These are phyloP conservation scores for Citrullus colocynthis DNA, from an alignment of 306 rosid species.

Conservation along the genomic window DNA sequence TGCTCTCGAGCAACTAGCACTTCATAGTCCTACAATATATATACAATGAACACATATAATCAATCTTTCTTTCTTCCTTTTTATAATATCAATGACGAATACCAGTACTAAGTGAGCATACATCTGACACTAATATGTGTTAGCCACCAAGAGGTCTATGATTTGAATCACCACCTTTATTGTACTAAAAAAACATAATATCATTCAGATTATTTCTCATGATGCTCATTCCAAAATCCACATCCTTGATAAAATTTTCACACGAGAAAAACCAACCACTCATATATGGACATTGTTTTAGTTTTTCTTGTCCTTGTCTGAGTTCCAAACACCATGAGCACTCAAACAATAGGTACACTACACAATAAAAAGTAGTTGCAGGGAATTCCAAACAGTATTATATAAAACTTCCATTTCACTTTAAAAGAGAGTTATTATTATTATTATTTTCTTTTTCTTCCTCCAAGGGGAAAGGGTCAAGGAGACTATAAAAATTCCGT, in stretches of 20 bases:
- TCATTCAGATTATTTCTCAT: too few species aligned
- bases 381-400: too few species aligned
- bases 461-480: neutral
- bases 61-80: neutral
- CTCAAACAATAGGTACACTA: too few species aligned
- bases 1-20: constrained; percentile 40
- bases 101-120: too few species aligned
- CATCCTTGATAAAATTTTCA: neutral
- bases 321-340: neutral
- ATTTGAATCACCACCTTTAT: too few species aligned
- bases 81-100: neutral
- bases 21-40: constrained; percentile 48
- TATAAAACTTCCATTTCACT: too few species aligned
- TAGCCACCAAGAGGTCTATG: too few species aligned
- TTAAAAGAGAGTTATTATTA: too few species aligned
- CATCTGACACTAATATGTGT: too few species aligned
- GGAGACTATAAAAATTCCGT: neutral
- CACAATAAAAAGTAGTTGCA: too few species aligned
- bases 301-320: neutral
- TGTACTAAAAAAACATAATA: too few species aligned
- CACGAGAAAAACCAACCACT: neutral
- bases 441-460: too few species aligned
- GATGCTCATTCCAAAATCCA: neutral
- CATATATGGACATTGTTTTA: neutral
- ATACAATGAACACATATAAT: neutral